Evolutionary conservation across 2,329 filamentous ascomycete genomes (phyloP).

Genomic region (Sphaerostilbella broomeana): DNA sequence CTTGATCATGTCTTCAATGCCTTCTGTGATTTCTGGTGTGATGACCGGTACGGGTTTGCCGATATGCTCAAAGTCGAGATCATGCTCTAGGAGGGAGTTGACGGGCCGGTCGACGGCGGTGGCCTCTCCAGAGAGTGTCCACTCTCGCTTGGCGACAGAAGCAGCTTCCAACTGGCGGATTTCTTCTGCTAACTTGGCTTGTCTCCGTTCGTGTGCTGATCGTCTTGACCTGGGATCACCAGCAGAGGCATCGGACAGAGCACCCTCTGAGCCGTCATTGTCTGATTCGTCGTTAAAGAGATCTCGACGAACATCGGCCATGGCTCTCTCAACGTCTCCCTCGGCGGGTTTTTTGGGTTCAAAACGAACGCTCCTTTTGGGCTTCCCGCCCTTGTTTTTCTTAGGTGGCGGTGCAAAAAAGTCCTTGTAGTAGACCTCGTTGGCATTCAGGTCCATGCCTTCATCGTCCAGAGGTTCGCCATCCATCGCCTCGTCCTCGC

Average conservation of each 20-base stretch:
- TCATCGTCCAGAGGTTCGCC: constrained; percentile 49
- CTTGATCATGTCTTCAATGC: constrained; percentile 91
- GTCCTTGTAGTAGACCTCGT: constrained; percentile 83
- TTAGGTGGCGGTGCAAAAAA: constrained; percentile 85
- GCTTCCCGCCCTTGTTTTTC: constrained; percentile 45
- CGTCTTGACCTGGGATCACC: constrained; percentile 65
- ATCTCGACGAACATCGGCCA: constrained; percentile 80
- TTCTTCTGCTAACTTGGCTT: constrained; percentile 79
- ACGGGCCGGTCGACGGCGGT: constrained; percentile 72
- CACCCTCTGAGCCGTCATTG: constrained; percentile 57
- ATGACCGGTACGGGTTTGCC: constrained; percentile 94
- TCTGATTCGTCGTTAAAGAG: constrained; percentile 77
- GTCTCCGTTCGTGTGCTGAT: constrained; percentile 80
- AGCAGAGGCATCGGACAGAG: constrained; percentile 58
- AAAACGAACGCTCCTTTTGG: constrained; percentile 34
- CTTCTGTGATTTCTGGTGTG: constrained; percentile 82
- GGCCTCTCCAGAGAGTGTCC: constrained; percentile 86
- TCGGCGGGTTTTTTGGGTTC: constrained; percentile 45
- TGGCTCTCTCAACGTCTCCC: constrained; percentile 71
- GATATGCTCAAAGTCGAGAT: constrained; percentile 90
- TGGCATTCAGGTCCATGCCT: constrained; percentile 64
- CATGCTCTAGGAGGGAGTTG: constrained; percentile 90
- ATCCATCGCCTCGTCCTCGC: constrained; percentile 55
- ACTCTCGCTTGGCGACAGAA: constrained; percentile 83
- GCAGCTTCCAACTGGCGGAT: constrained; percentile 87